phyloP scores from a whole-genome alignment of 495 filamentous ascomycete genomes.

The Penicillium atrosanguineum region DNA sequence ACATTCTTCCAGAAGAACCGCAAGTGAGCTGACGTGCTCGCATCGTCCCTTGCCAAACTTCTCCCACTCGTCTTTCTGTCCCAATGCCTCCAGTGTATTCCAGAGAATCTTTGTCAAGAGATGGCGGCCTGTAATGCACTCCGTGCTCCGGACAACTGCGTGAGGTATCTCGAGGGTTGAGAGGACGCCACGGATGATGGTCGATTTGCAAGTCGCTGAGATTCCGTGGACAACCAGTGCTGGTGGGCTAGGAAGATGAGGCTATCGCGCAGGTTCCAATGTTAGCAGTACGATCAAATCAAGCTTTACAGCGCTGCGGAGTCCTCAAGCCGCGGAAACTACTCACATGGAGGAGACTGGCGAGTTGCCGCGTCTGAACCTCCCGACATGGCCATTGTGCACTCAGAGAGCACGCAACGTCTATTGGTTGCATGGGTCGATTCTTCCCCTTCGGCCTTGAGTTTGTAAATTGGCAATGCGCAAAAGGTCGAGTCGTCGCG shows the following conservation, averaged over 20 bases:
- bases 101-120: slow-evolving; percentile 64
- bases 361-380: slow-evolving; percentile 59
- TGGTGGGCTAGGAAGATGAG: slow-evolving; percentile 41
- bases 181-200: slow-evolving; percentile 64
- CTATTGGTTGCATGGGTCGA: slow-evolving; percentile 32
- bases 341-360: slow-evolving; percentile 60
- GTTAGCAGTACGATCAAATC: not conserved
- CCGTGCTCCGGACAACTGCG: slow-evolving; percentile 71
- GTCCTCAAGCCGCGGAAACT: not conserved
- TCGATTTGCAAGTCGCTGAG: slow-evolving; percentile 89
- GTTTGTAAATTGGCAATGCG: not conserved
- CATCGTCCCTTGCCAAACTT: slow-evolving; percentile 56
- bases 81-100: slow-evolving; percentile 37
- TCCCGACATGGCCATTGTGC: slow-evolving; percentile 62
- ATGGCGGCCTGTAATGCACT: slow-evolving; percentile 90
- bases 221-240: slow-evolving; percentile 79
- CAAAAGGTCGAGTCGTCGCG: not conserved
- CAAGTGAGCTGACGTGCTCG: slow-evolving; percentile 73
- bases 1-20: slow-evolving; percentile 62
- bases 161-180: slow-evolving; percentile 52
- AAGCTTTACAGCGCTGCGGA: not conserved
- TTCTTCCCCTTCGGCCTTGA: not conserved
- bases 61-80: slow-evolving; percentile 36
- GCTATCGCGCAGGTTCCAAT: slow-evolving; percentile 23
- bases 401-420: slow-evolving; percentile 42